Conservation (phyloP, 257 asterid species). For the Solanum infundibuliforme region DNA sequence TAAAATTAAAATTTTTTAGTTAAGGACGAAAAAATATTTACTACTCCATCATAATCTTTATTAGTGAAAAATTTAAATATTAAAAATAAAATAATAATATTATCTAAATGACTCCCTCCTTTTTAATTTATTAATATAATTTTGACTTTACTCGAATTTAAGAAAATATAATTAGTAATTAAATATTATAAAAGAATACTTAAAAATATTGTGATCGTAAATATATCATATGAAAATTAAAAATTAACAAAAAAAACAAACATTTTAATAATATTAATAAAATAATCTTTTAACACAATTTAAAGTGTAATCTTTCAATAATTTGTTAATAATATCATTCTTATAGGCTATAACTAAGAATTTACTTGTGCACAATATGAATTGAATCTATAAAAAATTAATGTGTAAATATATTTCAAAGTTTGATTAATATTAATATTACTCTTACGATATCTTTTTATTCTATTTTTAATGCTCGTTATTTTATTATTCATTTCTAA, state of each 20-base stretch:
- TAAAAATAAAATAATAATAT: not conserved
- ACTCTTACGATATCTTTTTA: no score
- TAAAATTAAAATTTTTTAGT: rapidly evolving
- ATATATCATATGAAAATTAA: no score
- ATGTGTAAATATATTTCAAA: no score
- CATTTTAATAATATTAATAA: no score
- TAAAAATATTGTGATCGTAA: no score
- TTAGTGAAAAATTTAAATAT: not conserved
- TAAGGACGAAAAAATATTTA: rapidly evolving
- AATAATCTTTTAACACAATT: not conserved
- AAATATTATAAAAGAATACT: no score
- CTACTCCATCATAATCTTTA: rapidly evolving
- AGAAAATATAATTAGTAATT: no score
- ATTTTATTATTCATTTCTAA: not conserved
- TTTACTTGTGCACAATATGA: not conserved
- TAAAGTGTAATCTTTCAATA: not conserved
- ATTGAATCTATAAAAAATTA: rapidly evolving
- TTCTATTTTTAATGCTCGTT: no score
- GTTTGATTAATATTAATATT: no score
- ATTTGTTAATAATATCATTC: not conserved
- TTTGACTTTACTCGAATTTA: no score
- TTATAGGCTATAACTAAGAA: not conserved
- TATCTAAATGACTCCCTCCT: not conserved
- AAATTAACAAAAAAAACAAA: not conserved
- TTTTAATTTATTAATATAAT: no score